Evolutionary conservation across 1,139 yeast genomes (phyloP), one percentile per base, ranked within the genome.

Genomic region (Ogataea hybrid): DNA sequence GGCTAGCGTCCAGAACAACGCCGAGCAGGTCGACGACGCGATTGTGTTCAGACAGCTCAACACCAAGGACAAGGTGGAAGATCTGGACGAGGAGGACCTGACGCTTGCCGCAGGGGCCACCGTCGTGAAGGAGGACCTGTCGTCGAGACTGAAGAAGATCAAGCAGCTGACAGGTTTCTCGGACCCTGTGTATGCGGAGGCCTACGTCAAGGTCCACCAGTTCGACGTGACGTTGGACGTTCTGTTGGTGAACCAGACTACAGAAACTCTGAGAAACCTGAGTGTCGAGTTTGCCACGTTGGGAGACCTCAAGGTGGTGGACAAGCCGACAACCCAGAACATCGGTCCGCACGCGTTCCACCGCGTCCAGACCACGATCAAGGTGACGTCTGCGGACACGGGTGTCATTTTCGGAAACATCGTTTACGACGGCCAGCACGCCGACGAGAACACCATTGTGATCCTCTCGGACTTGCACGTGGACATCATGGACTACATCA

Each of bases 101-200:
- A 39, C 51, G n/a, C 66, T 72, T 25, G 71, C 73, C 36, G 71
- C 75, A 6, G 72, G 73, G 16, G 67, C 71, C 12, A 67, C 70
- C 31, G 63, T 71, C 32, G 73, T 66, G 65, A 77, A 67, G 58
- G 87, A 81, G 58, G 79, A 75, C 54, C 73, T 76, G 55, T 73
- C 80, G 18, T 88, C 97, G 1, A 84, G 88, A 66, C 76, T 94
- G 59, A 84, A 81, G 63, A 88, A 87, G 64, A 87, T 94, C 56
- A 82, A 89, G 42, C 97, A 88, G 63, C 77, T 94, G 52, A 92
- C 98, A 23, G 99, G 99, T 28, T 94, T 89, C 66, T 86, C 96
- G 0, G 99, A 94, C 63, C 96, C 98, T 18, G 95, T 94, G 30
- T 94, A 94, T 61, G 97, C 96, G 5, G 99, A 94, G 67, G 98